Evolutionary conservation across 352 stramenopile genomes (phyloP), one percentile per base, ranked within the genome.

Genomic region (Nothophytophthora sp.): DNA sequence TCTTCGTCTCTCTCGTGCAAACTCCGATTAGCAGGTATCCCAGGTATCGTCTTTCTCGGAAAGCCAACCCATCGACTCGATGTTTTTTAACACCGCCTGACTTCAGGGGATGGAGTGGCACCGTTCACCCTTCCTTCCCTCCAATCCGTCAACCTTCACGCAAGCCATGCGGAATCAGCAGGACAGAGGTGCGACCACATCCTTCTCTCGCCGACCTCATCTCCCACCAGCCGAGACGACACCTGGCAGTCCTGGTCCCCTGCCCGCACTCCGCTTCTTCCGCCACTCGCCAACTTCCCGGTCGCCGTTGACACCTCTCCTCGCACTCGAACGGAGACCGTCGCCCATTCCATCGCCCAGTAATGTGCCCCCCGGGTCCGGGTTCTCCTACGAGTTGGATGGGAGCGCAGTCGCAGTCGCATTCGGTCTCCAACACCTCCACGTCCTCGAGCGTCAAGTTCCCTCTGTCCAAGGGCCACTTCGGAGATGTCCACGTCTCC

Each of bases 391-490:
- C 56, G 16, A 34, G 16, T 27, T 20, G 45, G 20, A 55, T n/a
- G n/a, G n/a, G n/a, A n/a, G n/a, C n/a, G n/a, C n/a, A n/a, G n/a
- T n/a, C n/a, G 56, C 56, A 65, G 19, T 65, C 56, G 33, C 56
- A 55, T 33, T 65, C 56, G 16, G 34, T 39, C 6, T 65, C 56
- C 0, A 43, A 32, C 10, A 37, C 42, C 27, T 60, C 56, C 33
- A 19, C 48, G 16, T 27, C 37, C 29, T 57, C 53, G 11, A 63
- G 41, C 33, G 37, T 46, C 16, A 62, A 59, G 27, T 73, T 73
- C 34, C 63, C 59, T 19, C 50, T 73, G 22, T 35, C 63, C 3
- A 51, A 65, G 50, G 59, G 66, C 41, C 53, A 70, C 63, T 73
- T 73, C 49, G 54, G 60, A 40, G 19, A 65, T 3, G 42, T 68